Evolutionary conservation across 306 rosid genomes (phyloP).

Genomic region (Malus sieversii): DNA sequence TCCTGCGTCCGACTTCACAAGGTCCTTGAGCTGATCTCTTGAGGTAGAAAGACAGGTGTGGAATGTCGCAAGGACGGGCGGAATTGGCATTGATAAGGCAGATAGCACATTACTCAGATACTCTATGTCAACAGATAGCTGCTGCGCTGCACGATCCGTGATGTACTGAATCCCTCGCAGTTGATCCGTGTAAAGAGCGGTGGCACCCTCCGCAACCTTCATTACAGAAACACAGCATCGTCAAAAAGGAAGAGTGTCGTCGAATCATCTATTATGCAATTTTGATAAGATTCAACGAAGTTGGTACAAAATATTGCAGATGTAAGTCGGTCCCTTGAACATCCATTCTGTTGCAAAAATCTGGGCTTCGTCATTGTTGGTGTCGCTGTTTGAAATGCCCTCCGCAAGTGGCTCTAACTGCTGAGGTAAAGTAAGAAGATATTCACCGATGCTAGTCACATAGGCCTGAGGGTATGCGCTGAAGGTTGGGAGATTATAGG

Average conservation of each 20-base stretch:
- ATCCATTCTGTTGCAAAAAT: constrained; percentile 99
- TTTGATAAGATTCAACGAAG: not conserved
- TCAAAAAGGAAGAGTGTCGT: not conserved
- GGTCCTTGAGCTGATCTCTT: constrained; percentile 72
- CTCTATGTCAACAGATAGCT: constrained; percentile 84
- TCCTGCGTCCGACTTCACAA: constrained; percentile 58
- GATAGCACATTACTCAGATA: constrained; percentile 90
- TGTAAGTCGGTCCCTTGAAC: constrained; percentile 64
- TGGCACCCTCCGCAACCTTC: constrained; percentile 98
- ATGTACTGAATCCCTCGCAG: constrained; percentile 77
- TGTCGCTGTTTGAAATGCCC: constrained; percentile 74
- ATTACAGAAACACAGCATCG: not conserved
- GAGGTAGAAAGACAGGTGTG: constrained; percentile 68
- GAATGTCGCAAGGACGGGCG: constrained; percentile 67
- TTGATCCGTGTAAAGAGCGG: constrained; percentile 86
- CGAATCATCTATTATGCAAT: not conserved
- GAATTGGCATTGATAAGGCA: constrained; percentile 86
- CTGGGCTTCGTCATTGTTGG: constrained; percentile 83
- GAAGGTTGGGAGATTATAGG: constrained; percentile 80
- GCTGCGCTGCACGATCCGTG: constrained; percentile 89
- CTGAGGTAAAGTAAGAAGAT: constrained; percentile 93
- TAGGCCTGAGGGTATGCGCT: constrained; percentile 91
- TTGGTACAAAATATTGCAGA: not conserved
- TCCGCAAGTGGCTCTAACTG: constrained; percentile 98
- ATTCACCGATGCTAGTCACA: constrained; percentile 86